A percentile compares a stretch with the other conserved stretches of the same genome.
Conservation (phyloP, 2,329 filamentous ascomycete species). For the Colletotrichum gloeosporioides region DNA sequence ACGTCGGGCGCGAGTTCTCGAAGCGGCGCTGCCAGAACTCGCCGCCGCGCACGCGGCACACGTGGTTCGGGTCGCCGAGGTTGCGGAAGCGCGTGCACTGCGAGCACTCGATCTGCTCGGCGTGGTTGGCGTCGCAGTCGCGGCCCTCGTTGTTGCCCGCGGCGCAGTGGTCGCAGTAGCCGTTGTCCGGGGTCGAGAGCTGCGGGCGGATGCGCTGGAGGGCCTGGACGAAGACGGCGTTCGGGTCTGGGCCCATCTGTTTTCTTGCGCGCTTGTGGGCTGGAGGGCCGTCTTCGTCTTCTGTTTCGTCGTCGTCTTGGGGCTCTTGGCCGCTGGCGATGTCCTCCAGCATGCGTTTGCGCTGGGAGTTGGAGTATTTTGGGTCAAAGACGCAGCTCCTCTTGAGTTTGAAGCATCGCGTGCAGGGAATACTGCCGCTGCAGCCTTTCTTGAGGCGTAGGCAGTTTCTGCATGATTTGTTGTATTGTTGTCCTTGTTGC, state of each 20-base stretch:
- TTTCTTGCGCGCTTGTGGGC: background rate
- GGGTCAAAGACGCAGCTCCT: background rate
- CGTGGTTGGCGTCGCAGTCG: slow-evolving; percentile 14
- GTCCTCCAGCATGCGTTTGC: background rate
- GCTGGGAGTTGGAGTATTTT: background rate
- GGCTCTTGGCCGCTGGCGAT: background rate
- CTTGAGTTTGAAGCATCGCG: background rate
- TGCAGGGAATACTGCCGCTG: background rate
- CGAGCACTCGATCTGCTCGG: slow-evolving; percentile 16
- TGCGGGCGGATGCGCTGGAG: background rate
- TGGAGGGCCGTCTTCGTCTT: background rate
- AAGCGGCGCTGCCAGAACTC: slow-evolving; percentile 17
- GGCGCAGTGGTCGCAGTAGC: slow-evolving; percentile 13
- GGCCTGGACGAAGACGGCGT: background rate
- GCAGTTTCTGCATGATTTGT: background rate
- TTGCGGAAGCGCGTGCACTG: slow-evolving; percentile 13
- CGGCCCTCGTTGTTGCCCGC: background rate
- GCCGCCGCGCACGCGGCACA: slow-evolving; percentile 4
- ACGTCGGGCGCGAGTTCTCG: slow-evolving; percentile 9
- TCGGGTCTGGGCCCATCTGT: background rate
- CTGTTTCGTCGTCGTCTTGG: background rate
- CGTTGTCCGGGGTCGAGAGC: background rate
- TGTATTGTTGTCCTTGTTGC: background rate
- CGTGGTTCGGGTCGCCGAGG: slow-evolving; percentile 5
- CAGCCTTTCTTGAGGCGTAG: background rate